Evolutionary conservation across 805 yeast genomes (phyloP), one percentile per base, ranked within the genome.

Genomic region (Lipomyces yamanashiensis): DNA sequence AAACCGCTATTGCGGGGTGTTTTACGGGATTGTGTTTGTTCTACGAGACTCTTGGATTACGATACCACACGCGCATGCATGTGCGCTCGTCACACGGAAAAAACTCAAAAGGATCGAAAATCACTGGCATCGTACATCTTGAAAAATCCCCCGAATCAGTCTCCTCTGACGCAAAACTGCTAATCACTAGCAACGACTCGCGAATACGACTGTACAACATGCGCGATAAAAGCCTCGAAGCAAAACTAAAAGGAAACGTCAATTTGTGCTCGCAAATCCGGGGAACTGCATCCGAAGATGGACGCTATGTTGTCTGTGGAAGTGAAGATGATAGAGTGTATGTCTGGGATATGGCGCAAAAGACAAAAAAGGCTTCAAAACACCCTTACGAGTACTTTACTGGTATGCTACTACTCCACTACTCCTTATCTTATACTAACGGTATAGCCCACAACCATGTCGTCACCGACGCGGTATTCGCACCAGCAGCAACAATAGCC

Each of bases 281-380:
- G 12, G 97, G 97, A 0, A 75, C 84, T 0, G 72, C 83, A 1
- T 84, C 87, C 28, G 90, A 85, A 57, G 86, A 86, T 69, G 76
- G 79, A 58, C 71, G 76, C 12, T 84, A 83, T 71, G 81, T 92
- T 6, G 81, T 92, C 8, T 81, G 89, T 7, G 96, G 96, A 0
- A 88, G 96, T 12, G 97, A 92, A 73, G 95, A 92, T 76, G 90
- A 89, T 69, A 86, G 92, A 86, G 84, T 89, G 13, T 92, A 92
- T 72, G 77, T 90, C 12, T 93, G 98, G 98, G 81, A 82, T 60
- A 74, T 82, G 49, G 62, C 53, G 13, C 63, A 52, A 21, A 17
- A 63, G 4, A 55, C 61, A 23, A 62, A 71, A 54, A 68, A 67
- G 52, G 72, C 69, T 52, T 71, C 69, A 19, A 70, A 70, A 50